Conservation (phyloP, 352 stramenopile species). For the Blastocystis sp. region DNA sequence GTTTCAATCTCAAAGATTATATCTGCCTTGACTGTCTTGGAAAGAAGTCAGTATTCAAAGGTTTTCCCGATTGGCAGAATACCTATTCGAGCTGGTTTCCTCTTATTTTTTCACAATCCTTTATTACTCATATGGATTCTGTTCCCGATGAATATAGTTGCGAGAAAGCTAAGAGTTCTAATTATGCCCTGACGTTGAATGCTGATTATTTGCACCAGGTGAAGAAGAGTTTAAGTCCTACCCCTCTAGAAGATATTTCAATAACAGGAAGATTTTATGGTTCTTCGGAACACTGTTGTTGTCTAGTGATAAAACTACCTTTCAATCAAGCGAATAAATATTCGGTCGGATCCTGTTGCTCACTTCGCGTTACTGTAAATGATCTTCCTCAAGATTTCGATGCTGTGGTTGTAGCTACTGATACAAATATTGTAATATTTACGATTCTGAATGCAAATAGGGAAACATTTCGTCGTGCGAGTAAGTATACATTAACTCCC, state of each 20-base stretch:
- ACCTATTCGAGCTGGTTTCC: constrained; percentile 17
- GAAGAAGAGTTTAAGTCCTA: not conserved
- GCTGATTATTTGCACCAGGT: not conserved
- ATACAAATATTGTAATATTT: not conserved
- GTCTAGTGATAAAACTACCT: not conserved
- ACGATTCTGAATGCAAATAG: not conserved
- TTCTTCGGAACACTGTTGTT: not conserved
- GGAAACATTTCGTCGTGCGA: not conserved
- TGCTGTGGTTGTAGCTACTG: not conserved
- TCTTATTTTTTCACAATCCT: not conserved
- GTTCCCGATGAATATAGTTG: not conserved
- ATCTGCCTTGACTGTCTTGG: constrained; percentile 14
- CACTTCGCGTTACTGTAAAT: not conserved
- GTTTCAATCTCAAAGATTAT: not conserved
- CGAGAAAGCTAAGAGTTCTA: not conserved
- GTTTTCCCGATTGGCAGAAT: not conserved
- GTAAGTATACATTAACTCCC: not conserved
- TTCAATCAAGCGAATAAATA: not conserved
- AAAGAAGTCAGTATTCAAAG: constrained; percentile 10
- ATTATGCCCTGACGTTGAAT: not conserved
- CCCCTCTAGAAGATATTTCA: not conserved
- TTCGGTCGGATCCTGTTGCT: not conserved
- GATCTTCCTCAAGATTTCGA: not conserved
- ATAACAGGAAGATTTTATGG: not conserved
- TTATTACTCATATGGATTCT: not conserved